Evolutionary conservation across 352 stramenopile species (phyloP).

Genomic region (Aphanomyces cochlioides): DNA sequence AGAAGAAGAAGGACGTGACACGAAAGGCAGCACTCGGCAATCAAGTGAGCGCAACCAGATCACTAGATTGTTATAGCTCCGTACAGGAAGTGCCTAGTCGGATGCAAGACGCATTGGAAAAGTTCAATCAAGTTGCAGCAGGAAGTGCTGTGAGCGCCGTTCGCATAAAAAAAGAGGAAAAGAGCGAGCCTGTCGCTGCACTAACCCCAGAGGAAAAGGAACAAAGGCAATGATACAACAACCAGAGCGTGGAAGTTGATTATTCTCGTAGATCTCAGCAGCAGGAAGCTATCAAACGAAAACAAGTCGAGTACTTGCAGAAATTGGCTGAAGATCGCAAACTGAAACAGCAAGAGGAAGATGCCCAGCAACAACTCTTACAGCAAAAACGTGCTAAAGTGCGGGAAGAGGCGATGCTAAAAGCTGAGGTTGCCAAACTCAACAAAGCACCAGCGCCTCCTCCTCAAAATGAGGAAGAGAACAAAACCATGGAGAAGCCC

Average conservation of each 20-base stretch:
- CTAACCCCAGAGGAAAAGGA: constrained; percentile 25
- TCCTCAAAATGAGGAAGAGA: constrained; percentile 36
- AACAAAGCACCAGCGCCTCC: constrained; percentile 30
- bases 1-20: constrained; percentile 51
- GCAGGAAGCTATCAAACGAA: constrained; percentile 42
- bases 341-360: constrained; percentile 64
- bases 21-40: constrained; percentile 49
- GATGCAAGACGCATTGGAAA: constrained; percentile 31
- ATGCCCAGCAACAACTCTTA: constrained; percentile 51
- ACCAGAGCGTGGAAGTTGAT: background rate
- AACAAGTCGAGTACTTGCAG: constrained; percentile 66
- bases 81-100: constrained; percentile 31
- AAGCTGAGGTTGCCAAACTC: constrained; percentile 46
- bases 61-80: constrained; percentile 15
- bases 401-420: constrained; percentile 50
- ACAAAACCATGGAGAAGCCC: constrained; percentile 41
- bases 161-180: constrained; percentile 29
- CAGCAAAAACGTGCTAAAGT: constrained; percentile 53
- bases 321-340: constrained; percentile 58
- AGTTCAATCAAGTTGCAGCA: constrained; percentile 18
- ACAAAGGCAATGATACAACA: constrained; percentile 30
- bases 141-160: constrained; percentile 28
- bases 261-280: background rate
- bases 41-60: constrained; percentile 40
- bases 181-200: constrained; percentile 12